Percentiles rank a stretch among this genome's conserved stretches.
phyloP scores from a whole-genome alignment of 2,329 filamentous ascomycete genomes.

The Ceratocystis diversiconidia region DNA sequence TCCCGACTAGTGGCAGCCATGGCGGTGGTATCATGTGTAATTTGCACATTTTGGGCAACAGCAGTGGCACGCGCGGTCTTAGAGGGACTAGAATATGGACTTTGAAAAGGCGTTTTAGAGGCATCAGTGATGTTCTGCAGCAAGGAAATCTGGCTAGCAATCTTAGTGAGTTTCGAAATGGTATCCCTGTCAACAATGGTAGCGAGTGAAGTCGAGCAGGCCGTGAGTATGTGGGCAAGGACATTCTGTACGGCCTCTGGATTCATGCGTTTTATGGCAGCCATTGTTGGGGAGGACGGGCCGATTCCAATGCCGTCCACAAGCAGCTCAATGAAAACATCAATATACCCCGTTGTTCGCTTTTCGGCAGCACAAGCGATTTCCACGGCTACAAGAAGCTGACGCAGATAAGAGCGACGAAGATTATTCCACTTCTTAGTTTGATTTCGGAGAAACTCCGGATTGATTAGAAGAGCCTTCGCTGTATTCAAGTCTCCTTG shows the following conservation, averaged over 20 bases:
- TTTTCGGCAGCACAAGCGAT: conserved; percentile 14
- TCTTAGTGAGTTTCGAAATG: conserved; percentile 22
- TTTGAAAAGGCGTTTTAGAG: conserved; percentile 26
- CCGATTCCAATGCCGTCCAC: conserved; percentile 39
- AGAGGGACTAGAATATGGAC: conserved; percentile 57
- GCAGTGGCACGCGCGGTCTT: conserved; percentile 62
- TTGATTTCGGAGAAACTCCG: conserved; percentile 5
- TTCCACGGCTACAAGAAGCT: conserved; percentile 12
- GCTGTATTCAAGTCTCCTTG: conserved; percentile 4
- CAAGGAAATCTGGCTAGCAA: conserved; percentile 24
- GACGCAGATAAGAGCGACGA: background rate
- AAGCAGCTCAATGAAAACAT: conserved; percentile 44
- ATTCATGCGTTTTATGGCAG: conserved; percentile 45
- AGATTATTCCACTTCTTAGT: conserved; percentile 3
- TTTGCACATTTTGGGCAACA: conserved; percentile 65
- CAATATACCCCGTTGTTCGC: conserved; percentile 7
- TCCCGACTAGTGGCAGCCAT: conserved; percentile 56
- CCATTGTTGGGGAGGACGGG: conserved; percentile 39
- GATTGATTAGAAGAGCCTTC: conserved; percentile 2
- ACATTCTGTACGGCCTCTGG: conserved; percentile 35
- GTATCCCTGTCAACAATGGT: conserved; percentile 25
- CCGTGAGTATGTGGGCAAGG: conserved; percentile 30
- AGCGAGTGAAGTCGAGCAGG: conserved; percentile 26
- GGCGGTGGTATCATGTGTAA: conserved; percentile 58
- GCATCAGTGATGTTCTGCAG: conserved; percentile 29